Evolutionary conservation across 2,329 filamentous ascomycete species (phyloP).

Genomic region (Pleomassaria siparia): DNA sequence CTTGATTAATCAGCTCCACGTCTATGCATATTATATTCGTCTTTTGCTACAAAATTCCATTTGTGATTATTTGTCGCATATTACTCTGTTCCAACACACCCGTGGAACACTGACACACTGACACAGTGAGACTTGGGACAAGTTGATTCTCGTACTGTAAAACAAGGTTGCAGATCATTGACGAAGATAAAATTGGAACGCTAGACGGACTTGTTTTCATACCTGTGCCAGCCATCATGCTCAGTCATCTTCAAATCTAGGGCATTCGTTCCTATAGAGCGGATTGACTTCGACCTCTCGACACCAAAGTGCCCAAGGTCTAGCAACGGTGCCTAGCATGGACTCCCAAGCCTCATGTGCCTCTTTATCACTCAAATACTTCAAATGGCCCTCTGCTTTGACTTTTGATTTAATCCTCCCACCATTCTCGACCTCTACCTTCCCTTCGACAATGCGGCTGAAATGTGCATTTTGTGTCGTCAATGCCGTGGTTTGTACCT

Average conservation of each 20-base stretch:
- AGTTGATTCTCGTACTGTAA: no score
- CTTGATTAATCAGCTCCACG: no score
- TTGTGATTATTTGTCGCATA: no score
- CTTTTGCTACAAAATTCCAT: no score
- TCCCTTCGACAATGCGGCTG: constrained; percentile 42
- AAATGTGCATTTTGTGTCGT: constrained; percentile 36
- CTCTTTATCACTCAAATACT: constrained; percentile 47
- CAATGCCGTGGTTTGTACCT: constrained; percentile 44
- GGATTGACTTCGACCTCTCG: constrained; percentile 43
- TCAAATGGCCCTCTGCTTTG: constrained; percentile 45
- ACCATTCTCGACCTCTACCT: constrained; percentile 41
- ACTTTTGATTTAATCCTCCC: constrained; percentile 46
- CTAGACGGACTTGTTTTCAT: background rate
- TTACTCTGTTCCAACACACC: no score
- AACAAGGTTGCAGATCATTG: no score
- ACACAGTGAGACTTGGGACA: no score
- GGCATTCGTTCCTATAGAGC: constrained; percentile 46
- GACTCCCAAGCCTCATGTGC: constrained; percentile 44
- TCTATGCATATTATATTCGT: no score
- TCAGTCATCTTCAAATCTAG: constrained; percentile 28
- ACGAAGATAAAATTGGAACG: no score
- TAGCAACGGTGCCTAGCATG: constrained; percentile 34
- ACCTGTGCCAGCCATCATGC: background rate
- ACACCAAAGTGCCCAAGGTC: constrained; percentile 49
- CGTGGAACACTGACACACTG: no score